Evolutionary conservation across 2,329 filamentous ascomycete genomes (phyloP).

Genomic region (Exophiala mesophila): DNA sequence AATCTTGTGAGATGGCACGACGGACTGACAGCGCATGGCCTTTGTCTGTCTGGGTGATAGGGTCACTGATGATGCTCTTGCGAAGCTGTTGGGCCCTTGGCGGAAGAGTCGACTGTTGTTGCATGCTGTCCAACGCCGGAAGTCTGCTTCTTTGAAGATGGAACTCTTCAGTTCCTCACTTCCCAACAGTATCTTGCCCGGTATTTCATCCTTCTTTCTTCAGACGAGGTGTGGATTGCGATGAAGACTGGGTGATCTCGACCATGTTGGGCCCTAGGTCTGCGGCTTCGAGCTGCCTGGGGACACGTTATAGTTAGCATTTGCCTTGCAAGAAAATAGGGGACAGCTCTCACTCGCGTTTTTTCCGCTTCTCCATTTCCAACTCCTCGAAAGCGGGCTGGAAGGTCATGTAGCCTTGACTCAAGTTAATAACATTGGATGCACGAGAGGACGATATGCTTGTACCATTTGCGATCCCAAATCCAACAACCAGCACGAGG

Average conservation of each 20-base stretch:
- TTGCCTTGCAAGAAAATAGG: neutral
- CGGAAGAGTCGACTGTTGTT: too few relatives aligned
- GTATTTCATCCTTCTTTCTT: neutral
- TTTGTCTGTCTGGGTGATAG: too few relatives aligned
- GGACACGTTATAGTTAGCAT: neutral
- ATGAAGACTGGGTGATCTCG: slow-evolving; percentile 15
- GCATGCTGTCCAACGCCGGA: too few relatives aligned
- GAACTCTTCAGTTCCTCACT: too few relatives aligned
- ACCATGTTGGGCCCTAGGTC: slow-evolving; percentile 20
- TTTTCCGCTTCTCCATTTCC: slow-evolving; percentile 30
- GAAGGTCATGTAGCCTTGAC: slow-evolving; percentile 41
- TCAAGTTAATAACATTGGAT: neutral
- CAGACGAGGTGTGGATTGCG: neutral
- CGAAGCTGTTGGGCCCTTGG: too few relatives aligned
- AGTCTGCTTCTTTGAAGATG: too few relatives aligned
- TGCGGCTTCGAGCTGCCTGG: slow-evolving; percentile 15
- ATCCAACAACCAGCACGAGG: slow-evolving; percentile 34
- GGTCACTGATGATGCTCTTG: too few relatives aligned
- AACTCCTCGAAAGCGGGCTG: slow-evolving; percentile 38
- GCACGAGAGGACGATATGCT: neutral
- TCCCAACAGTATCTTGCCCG: too few relatives aligned
- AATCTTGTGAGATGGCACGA: too few relatives aligned
- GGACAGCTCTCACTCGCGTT: slow-evolving; percentile 11
- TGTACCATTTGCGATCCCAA: slow-evolving; percentile 39
- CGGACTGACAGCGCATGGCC: too few relatives aligned